These are phyloP conservation scores for Aspergillus pseudoviridinutans DNA, from an alignment of 2,329 filamentous ascomycete species.

Conservation along the genomic window DNA sequence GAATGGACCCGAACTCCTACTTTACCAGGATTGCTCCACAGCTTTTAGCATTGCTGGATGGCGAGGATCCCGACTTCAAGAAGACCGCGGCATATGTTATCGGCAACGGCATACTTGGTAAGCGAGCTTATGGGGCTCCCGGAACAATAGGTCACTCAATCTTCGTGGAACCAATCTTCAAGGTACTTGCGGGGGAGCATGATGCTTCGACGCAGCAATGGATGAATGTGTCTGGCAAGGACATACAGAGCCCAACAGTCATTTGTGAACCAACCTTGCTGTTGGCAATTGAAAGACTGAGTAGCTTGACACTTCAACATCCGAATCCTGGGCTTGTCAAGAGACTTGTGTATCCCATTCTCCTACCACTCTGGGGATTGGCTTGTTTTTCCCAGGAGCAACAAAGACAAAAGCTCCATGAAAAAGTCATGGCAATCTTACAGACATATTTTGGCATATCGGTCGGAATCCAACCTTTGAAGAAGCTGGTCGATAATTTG, in stretches of 20 bases:
- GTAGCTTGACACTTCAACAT: constrained; percentile 35
- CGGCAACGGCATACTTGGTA: constrained; percentile 42
- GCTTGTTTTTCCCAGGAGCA: constrained; percentile 34
- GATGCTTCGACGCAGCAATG: constrained; percentile 22
- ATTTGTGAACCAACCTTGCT: constrained; percentile 25
- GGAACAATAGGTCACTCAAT: constrained; percentile 40
- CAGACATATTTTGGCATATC: constrained; percentile 42
- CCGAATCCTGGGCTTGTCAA: constrained; percentile 43
- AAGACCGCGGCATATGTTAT: constrained; percentile 42
- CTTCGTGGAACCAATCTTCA: constrained; percentile 40
- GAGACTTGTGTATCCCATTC: constrained; percentile 36
- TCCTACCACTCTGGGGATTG: constrained; percentile 42
- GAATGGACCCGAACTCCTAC: constrained; percentile 32
- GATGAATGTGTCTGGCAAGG: constrained; percentile 16
- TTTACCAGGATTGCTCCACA: constrained; percentile 39
- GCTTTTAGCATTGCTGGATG: constrained; percentile 38
- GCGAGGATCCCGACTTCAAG: constrained; percentile 35
- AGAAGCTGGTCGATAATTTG: constrained; percentile 38
- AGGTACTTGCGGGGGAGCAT: constrained; percentile 32
- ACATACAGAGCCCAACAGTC: constrained; percentile 12
- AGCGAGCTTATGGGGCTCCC: constrained; percentile 36
- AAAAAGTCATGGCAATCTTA: constrained; percentile 29
- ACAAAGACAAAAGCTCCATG: constrained; percentile 21
- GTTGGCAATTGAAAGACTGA: constrained; percentile 34
- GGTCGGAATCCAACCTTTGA: constrained; percentile 30